Evolutionary conservation across 192 early-diverging fungal species (phyloP), one percentile per base, ranked within the genome.

Genomic region (Diversispora epigaea): DNA sequence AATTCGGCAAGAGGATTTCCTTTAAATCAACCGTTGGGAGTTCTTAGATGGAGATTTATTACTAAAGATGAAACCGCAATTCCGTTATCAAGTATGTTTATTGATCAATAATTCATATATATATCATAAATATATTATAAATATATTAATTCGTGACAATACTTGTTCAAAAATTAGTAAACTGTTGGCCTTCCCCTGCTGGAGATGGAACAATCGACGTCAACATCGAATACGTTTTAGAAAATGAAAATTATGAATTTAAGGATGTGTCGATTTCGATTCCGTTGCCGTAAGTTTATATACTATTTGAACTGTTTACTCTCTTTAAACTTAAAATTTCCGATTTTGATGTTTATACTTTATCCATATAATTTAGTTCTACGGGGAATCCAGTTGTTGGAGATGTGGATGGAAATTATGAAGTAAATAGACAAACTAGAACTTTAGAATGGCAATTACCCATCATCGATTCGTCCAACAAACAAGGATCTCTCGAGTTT

Each of bases 171-270:
- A n/a, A n/a, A 41, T 64, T 77, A 92, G 91, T 98, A 80, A 99
- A 94, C 84, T 99, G 97, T 86, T 99, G 97, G 97, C 96, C 97
- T 22, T 92, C 95, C 19, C 95, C 93, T 41, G 86, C 90, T 40
- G 95, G 90, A 60, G 90, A 85, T 79, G 96, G 97, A 4, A 86
- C 89, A 1, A 90, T 90, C 57, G 96, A 96, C 80, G 97, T 99
- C 25, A 99, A 94, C 74, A 95, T 98, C 68, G 97, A 99, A 80
- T 99, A 97, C 77, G 95, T 97, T 79, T 85, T 97, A 60, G 92
- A 90, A 77, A 82, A 86, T 68, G 80, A 88, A 21, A 83, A 86
- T 56, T 87, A 97, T 67, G 92, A 90, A 79, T 87, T 99, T 12
- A 87, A 90, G 21, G 92, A 94, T 56, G 95, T 99, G 32, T 81